These are phyloP conservation scores for Candida glucosophila DNA, from an alignment of 1,139 yeast genomes.

Conservation along the genomic window DNA sequence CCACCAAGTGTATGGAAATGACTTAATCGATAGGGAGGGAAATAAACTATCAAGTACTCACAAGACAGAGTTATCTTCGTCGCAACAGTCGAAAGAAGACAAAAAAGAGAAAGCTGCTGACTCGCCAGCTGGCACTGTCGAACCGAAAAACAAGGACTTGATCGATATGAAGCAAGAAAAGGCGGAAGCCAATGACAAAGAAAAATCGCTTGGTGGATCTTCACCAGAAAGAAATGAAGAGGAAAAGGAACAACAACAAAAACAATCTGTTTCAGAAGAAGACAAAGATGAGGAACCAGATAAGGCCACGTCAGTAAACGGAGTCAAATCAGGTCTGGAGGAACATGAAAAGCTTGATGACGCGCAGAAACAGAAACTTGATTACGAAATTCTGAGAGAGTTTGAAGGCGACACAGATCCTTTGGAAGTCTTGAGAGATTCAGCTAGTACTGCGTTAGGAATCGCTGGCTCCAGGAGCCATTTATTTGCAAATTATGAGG, in stretches of 20 bases:
- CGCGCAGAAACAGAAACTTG: constrained; percentile 1
- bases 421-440: constrained; percentile 25
- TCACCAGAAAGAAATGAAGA: constrained; percentile 4
- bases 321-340: constrained; percentile 1
- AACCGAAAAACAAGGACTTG: constrained; percentile 1
- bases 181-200: constrained; percentile 2
- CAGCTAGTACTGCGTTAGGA: constrained; percentile 51
- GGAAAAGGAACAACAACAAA: constrained; percentile 2
- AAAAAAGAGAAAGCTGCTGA: constrained; percentile 2
- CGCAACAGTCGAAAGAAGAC: neutral
- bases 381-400: constrained; percentile 4
- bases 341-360: constrained; percentile 5
- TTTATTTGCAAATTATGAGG: constrained; percentile 75
- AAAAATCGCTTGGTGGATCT: constrained; percentile 1
- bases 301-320: neutral
- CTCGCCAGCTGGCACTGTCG: constrained; percentile 20
- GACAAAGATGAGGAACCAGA: constrained; percentile 1
- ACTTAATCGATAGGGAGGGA: constrained; percentile 11
- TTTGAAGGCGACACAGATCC: constrained; percentile 1
- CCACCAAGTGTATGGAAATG: constrained; percentile 12
- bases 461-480: constrained; percentile 77
- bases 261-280: constrained; percentile 4
- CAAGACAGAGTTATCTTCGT: constrained; percentile 1
- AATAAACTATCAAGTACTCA: too few species aligned
- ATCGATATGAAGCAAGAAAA: constrained; percentile 1